phyloP scores from a whole-genome alignment of 1,139 yeast species.

The Yamadazyma siamensis region DNA sequence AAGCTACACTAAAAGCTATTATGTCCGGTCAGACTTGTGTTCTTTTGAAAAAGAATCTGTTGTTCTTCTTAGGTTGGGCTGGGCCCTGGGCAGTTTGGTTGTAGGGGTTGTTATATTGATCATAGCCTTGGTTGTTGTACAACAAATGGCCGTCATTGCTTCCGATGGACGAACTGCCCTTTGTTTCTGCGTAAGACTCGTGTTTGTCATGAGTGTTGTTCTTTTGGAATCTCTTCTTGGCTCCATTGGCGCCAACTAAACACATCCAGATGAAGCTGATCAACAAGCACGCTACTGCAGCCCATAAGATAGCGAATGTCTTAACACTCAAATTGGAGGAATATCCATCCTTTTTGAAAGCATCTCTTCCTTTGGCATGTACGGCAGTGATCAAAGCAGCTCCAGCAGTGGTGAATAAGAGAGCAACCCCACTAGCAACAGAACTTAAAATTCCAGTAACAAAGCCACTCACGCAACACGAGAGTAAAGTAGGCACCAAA shows the following conservation, averaged over 20 bases:
- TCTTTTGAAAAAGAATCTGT: constrained; percentile 8
- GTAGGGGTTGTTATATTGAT: constrained; percentile 2
- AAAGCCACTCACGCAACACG: constrained; percentile 18
- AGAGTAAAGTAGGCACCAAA: constrained; percentile 31
- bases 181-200: constrained; percentile 12
- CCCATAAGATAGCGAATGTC: constrained; percentile 65
- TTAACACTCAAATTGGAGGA: constrained; percentile 53
- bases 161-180: constrained; percentile 10
- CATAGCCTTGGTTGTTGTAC: constrained; percentile 5
- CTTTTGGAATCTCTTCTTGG: constrained; percentile 7
- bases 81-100: constrained; percentile 3
- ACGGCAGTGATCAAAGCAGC: constrained; percentile 65
- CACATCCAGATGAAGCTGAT: constrained; percentile 19
- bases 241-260: constrained; percentile 13
- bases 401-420: constrained; percentile 53
- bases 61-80: constrained; percentile 1
- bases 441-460: constrained; percentile 25
- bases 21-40: too few relatives aligned
- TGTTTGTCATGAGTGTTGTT: constrained; percentile 7
- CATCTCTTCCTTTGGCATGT: constrained; percentile 57
- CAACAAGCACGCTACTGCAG: constrained; percentile 47
- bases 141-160: constrained; percentile 7
- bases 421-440: constrained; percentile 29
- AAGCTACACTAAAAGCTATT: too few relatives aligned
- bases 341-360: constrained; percentile 47